Percentiles rank a stretch among this genome's conserved stretches.
These are phyloP conservation scores for Pseudogymnoascus sp. DNA, from an alignment of 2,329 filamentous ascomycete genomes.

Conservation along the genomic window DNA sequence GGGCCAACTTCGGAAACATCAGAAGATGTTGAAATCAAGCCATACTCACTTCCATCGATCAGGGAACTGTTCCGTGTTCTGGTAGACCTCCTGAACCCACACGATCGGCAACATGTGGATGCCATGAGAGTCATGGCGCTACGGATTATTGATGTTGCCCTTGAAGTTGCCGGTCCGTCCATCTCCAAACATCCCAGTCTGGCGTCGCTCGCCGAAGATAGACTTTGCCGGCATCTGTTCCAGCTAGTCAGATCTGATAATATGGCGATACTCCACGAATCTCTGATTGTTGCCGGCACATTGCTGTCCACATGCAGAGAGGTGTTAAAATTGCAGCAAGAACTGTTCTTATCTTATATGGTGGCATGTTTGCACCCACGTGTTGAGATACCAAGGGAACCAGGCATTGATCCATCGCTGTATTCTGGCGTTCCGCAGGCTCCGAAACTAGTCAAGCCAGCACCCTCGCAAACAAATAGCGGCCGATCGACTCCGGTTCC, in stretches of 20 bases:
- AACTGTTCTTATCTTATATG: constrained; percentile 88
- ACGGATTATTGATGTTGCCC: constrained; percentile 90
- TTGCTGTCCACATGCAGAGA: constrained; percentile 82
- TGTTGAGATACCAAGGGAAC: constrained; percentile 87
- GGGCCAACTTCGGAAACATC: constrained; percentile 25
- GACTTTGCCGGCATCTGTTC: constrained; percentile 87
- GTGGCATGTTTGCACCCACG: constrained; percentile 88
- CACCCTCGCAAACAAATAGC: constrained; percentile 65
- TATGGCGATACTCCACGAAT: constrained; percentile 88
- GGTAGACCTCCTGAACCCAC: constrained; percentile 86
- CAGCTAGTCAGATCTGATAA: constrained; percentile 95
- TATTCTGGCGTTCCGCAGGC: constrained; percentile 91
- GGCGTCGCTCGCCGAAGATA: constrained; percentile 81
- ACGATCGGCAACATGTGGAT: constrained; percentile 87
- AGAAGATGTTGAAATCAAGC: constrained; percentile 54
- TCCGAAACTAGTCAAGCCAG: constrained; percentile 74
- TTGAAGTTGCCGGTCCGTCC: constrained; percentile 91
- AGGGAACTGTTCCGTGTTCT: constrained; percentile 88
- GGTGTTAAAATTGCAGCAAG: constrained; percentile 91
- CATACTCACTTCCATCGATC: constrained; percentile 91
- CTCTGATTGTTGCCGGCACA: constrained; percentile 83
- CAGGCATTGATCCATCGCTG: constrained; percentile 80
- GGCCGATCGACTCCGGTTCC: constrained; percentile 84
- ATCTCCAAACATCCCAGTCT: constrained; percentile 88
- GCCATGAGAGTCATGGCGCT: constrained; percentile 96